Evolutionary conservation across 2,329 filamentous ascomycete species (phyloP).

Genomic region (Penicillium hesseltinei): DNA sequence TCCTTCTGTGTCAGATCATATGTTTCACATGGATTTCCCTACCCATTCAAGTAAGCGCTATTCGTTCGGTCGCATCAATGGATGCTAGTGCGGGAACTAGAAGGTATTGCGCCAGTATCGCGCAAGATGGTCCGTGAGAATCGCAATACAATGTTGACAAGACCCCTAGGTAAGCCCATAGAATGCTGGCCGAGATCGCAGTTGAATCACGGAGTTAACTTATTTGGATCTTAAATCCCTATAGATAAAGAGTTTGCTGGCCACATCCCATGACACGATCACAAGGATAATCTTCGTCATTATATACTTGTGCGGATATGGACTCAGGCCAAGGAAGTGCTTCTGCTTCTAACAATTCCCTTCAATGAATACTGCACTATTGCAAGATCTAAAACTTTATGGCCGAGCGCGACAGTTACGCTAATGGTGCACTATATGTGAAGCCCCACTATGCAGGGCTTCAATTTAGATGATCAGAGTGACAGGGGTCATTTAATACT

Average conservation of each 20-base stretch:
- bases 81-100: neutral
- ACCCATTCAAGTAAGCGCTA: neutral
- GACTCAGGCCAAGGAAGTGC: too few species aligned
- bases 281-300: neutral
- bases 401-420: rapidly evolving
- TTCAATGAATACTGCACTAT: neutral
- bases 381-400: neutral
- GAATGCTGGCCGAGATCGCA: neutral
- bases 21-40: neutral
- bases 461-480: too few species aligned
- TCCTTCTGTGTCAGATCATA: neutral
- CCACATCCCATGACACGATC: neutral
- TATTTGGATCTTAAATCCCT: neutral
- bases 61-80: neutral
- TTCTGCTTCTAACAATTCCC: rapidly evolving
- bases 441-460: too few species aligned
- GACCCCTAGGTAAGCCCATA: neutral
- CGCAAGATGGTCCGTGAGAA: neutral
- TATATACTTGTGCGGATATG: too few species aligned
- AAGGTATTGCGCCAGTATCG: neutral
- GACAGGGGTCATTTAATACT: too few species aligned
- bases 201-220: neutral
- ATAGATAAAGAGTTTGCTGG: neutral
- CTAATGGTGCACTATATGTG: neutral
- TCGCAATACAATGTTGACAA: neutral